Base-by-base conservation (phyloP, 495 filamentous ascomycete species). In the Terfezia claveryi region DNA sequence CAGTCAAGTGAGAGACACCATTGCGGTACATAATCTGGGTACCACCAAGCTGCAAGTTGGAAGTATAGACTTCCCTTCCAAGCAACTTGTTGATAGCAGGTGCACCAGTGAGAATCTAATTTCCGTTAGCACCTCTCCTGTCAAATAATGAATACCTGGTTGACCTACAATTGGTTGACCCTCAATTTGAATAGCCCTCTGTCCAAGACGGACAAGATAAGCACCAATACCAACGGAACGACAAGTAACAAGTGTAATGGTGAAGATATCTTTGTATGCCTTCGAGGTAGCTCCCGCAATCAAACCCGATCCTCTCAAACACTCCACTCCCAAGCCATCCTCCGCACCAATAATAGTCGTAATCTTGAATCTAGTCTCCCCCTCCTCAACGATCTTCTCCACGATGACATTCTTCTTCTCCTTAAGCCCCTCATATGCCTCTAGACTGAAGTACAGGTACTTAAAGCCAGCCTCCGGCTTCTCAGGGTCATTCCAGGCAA, bases 1-100 rank as follows among this genome's bases (percentile, higher is more conserved):
- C 91, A 58, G 89, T 95, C 82, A 96, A 84, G 72, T 98, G 91
- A 9, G 92, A 96, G 27, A 98, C 92, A 77, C 91, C 91, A 67
- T 98, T 98, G 72, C 82, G 89, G 78, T 98, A 96, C 91, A 98
- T 98, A 76, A 98, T 98, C 72, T 98, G 91, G 44, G 91, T 96
- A 62, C 91, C 91, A 79, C 91, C 91, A 58, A 98, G 83, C 74
- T 98, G 91, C 58, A 98, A 70, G 76, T 98, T 98, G 37, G 91
- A 96, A 50, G 91, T 94, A 75, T 98, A 98, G 16, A 98, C 89
- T 71, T 98, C 92, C 58, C 91, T 84, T 44, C 91, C 91, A 52
- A 98, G 82, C 61, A 98, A 74, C 74, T 95, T 98, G 79, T 98
- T 98, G 70, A 98, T 83, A 54, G 91, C 91, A 59, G 85, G 85